Evolutionary conservation across 306 rosid genomes (phyloP).

Genomic region (Quercus berberidifolia): DNA sequence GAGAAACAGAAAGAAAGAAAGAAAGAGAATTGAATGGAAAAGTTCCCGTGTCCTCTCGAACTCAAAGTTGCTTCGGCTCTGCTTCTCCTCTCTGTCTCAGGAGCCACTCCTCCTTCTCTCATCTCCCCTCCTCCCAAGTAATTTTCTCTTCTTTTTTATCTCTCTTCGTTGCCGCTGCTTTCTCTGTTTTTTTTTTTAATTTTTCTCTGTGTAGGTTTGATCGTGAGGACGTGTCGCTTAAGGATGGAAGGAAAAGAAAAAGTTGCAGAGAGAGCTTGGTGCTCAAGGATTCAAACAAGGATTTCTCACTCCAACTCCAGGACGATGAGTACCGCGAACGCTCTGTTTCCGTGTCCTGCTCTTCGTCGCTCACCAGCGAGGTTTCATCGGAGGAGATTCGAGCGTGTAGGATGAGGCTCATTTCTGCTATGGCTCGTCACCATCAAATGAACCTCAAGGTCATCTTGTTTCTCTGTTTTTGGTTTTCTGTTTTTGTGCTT

Average conservation of each 20-base stretch:
- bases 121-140: conserved; percentile 34
- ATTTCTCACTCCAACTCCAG: neutral
- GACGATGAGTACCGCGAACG: neutral
- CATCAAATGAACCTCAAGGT: conserved; percentile 59
- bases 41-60: conserved; percentile 62
- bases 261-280: conserved; percentile 24
- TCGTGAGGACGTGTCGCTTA: conserved; percentile 14
- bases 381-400: conserved; percentile 42
- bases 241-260: conserved; percentile 24
- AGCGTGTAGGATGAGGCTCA: conserved; percentile 21
- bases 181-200: conserved; percentile 29
- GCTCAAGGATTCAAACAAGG: conserved; percentile 17
- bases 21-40: conserved; percentile 30
- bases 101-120: conserved; percentile 18
- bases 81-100: conserved; percentile 61
- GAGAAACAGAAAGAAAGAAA: conserved; percentile 19
- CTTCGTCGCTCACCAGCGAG: conserved; percentile 41
- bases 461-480: neutral
- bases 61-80: conserved; percentile 71
- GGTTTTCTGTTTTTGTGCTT: neutral
- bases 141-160: neutral
- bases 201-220: conserved; percentile 32
- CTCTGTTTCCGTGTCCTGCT: conserved; percentile 24
- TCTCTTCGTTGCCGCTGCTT: neutral
- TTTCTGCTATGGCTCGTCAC: conserved; percentile 35